Conservation (phyloP, 1,284 basidiomycete species). For the Leccinum pallidistipes region DNA sequence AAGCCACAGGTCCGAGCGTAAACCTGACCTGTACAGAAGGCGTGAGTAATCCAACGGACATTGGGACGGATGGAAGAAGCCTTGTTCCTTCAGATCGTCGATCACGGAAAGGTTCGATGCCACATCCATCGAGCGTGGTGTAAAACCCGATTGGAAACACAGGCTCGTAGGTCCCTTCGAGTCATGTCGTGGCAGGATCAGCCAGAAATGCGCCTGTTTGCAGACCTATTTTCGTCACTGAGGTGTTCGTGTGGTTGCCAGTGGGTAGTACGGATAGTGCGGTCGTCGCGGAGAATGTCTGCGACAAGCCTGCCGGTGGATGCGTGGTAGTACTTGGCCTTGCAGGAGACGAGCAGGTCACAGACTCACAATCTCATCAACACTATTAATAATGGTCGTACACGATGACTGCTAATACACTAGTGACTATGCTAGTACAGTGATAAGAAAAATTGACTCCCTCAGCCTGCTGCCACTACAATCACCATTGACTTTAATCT, state of each 20-base stretch:
- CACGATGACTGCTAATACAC: no score
- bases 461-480: no score
- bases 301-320: constrained; percentile 16
- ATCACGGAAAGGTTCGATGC: constrained; percentile 54
- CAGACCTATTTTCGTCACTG: constrained; percentile 70
- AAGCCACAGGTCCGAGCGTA: background rate
- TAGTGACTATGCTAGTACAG: no score
- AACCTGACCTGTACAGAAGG: background rate
- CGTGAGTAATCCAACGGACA: constrained; percentile 24
- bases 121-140: constrained; percentile 56
- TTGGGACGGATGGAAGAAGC: background rate
- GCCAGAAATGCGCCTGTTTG: constrained; percentile 67
- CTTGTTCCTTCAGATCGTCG: constrained; percentile 57
- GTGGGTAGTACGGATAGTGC: constrained; percentile 57
- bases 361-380: background rate
- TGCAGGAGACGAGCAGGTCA: constrained; percentile 18
- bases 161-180: constrained; percentile 51
- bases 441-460: no score
- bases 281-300: constrained; percentile 50
- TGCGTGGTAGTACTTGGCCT: constrained; percentile 22
- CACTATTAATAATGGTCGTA: no score
- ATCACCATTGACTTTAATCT: no score
- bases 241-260: constrained; percentile 43
- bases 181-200: constrained; percentile 47
- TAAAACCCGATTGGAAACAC: constrained; percentile 77